Evolutionary conservation across 106 monocot genomes (phyloP), one percentile per base, ranked within the genome.

Genomic region (Dioscorea alata): DNA sequence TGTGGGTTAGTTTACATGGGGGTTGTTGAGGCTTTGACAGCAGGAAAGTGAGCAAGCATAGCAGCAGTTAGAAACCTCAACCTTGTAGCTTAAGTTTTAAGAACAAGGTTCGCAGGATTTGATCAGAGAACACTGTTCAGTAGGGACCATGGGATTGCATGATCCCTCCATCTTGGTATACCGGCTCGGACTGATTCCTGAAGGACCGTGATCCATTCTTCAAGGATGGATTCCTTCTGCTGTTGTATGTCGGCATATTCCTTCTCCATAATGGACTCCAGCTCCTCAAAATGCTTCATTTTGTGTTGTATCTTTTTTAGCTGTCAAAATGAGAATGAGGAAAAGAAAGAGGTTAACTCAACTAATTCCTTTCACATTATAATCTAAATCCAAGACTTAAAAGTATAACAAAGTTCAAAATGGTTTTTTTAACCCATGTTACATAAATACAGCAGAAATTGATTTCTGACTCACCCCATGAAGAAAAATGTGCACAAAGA

Each of bases 211-310:
- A 89, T 23, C 91, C 96, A 91, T 51, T 96, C 89, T 12, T 81
- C 72, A 13, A 86, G 33, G 10, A 79, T 64, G 25, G 65, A 73
- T 50, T 72, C 75, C 66, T 97, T 97, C 31, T 67, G 48, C 72
- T 84, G 77, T 71, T 92, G 86, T 25, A 92, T 63, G 28, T 74
- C 49, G 17, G 25, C 19, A 50, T 84, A 81, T 70, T 96, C 86
- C 59, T 89, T 65, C 64, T 96, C 86, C 96, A 96, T 89, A 5
- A 92, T 89, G 12, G 59, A 59, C 68, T 86, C 84, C 34, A 84
- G 50, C 72, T 89, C 96, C 35, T 73, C 77, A 57, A 96, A 85
- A 78, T 89, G 84, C 75, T 89, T 96, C 69, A 84, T 84, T 69
- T 92, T 97, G 42, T 64, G 78, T 59, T 79, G 75, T 50, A 97